These are phyloP conservation scores for Aspergillus panamensis DNA, from an alignment of 495 filamentous ascomycete genomes.

Conservation along the genomic window DNA sequence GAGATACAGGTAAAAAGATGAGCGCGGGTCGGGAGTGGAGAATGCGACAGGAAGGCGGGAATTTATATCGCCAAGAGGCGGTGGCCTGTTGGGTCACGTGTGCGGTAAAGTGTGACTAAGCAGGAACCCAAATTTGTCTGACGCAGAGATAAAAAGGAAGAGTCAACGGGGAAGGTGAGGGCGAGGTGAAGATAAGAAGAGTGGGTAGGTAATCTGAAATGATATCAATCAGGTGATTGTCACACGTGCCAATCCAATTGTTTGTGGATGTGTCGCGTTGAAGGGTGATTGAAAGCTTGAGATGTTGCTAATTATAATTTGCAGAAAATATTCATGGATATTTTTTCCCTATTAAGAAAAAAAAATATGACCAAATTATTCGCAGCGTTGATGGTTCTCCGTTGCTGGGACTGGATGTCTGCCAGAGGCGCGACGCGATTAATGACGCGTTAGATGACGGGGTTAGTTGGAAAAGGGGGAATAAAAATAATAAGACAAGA, in stretches of 20 bases:
- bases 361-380: background rate
- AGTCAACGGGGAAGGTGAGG: constrained; percentile 13
- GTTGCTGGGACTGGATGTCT: constrained; percentile 9
- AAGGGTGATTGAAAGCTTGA: background rate
- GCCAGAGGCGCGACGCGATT: constrained; percentile 12
- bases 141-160: constrained; percentile 15
- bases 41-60: constrained; percentile 42
- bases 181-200: constrained; percentile 20
- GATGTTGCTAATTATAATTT: constrained; percentile 11
- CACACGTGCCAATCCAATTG: constrained; percentile 1
- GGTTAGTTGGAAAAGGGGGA: constrained; percentile 10
- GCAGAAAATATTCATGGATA: background rate
- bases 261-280: background rate
- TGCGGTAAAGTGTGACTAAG: constrained; percentile 29
- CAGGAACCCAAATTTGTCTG: constrained; percentile 19
- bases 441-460: constrained; percentile 24
- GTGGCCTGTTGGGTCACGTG: constrained; percentile 37
- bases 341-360: background rate
- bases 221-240: background rate
- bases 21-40: constrained; percentile 41
- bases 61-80: constrained; percentile 50
- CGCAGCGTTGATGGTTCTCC: background rate
- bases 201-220: constrained; percentile 9
- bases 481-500: background rate
- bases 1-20: constrained; percentile 22